Base-by-base conservation (phyloP, 2,329 filamentous ascomycete genomes). In the Fusarium sp. region DNA sequence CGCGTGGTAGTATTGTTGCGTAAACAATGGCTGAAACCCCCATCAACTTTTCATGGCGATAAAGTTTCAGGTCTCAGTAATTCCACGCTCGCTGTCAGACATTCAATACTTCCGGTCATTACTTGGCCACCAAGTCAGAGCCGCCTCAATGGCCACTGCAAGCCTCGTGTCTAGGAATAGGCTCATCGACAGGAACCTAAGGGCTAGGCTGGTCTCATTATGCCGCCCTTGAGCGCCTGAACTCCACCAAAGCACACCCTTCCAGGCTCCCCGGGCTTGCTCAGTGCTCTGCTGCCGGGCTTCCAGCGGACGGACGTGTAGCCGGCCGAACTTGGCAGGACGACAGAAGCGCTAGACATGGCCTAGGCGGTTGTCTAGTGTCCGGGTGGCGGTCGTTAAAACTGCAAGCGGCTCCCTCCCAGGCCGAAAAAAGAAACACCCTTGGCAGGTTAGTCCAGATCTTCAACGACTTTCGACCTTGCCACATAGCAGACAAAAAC, bases 401-500 rank as follows among this genome's bases (percentile, higher is more conserved):
- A 70, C 67, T 70, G 63, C 67, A 68, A 62, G 63, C 67, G 67
- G 67, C 57, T 70, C 54, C 67, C 46, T 50, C 59, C 48, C 50
- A 65, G 28, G 45, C 67, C 67, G 46, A 68, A 70, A 70, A 70
- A 70, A 70, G 63, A 62, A 70, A 64, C 65, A 68, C 61, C n/a
- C 53, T 67, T 55, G 19, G 52, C 30, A 39, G 51, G 52, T 62
- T 61, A 46, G 62, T 45, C 45, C 22, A 64, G 51, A 70, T 56
- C 55, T 68, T 39, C 58, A 61, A 56, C 56, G 51, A 41, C 62
- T 37, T 52, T 50, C 46, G 35, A 32, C 55, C 48, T 70, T 56
- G 63, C 59, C 67, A 70, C 63, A 20, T 46, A 46, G 43, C 32
- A 58, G 56, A 67, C 56, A 67, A 64, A 55, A 54, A 61, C 45